Conservation (phyloP, 2,329 filamentous ascomycete species). For the Botrytis tulipae region DNA sequence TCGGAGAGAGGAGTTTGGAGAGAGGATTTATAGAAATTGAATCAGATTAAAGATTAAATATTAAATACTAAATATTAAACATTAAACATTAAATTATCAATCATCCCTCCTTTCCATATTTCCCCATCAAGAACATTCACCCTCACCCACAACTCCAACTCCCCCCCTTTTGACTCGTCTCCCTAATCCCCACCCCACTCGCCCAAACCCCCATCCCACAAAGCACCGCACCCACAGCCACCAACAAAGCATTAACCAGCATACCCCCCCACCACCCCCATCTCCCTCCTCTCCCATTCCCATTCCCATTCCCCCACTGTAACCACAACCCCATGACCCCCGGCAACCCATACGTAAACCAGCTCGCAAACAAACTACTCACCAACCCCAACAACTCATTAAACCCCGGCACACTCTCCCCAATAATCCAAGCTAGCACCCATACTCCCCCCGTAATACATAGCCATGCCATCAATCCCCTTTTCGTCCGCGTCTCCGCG, state of each 20-base stretch:
- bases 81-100: neutral
- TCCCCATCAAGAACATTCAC: neutral
- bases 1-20: no score
- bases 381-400: constrained; percentile 63
- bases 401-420: constrained; percentile 67
- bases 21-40: neutral
- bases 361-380: constrained; percentile 46
- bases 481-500: constrained; percentile 48
- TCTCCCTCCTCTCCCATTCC: constrained; percentile 27
- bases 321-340: constrained; percentile 50
- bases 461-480: constrained; percentile 50
- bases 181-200: constrained; percentile 10
- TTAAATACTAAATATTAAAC: neutral
- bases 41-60: neutral
- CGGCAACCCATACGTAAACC: constrained; percentile 59
- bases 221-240: constrained; percentile 21
- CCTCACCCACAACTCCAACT: constrained; percentile 1
- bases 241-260: constrained; percentile 17
- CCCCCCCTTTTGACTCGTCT: neutral
- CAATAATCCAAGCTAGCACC: constrained; percentile 63
- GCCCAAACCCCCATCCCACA: constrained; percentile 25
- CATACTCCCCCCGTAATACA: constrained; percentile 55
- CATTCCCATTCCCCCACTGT: constrained; percentile 44
- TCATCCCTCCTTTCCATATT: neutral
- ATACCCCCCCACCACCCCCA: neutral